phyloP scores from a whole-genome alignment of 2,329 filamentous ascomycete genomes.

The Ambrosiella cleistominuta region DNA sequence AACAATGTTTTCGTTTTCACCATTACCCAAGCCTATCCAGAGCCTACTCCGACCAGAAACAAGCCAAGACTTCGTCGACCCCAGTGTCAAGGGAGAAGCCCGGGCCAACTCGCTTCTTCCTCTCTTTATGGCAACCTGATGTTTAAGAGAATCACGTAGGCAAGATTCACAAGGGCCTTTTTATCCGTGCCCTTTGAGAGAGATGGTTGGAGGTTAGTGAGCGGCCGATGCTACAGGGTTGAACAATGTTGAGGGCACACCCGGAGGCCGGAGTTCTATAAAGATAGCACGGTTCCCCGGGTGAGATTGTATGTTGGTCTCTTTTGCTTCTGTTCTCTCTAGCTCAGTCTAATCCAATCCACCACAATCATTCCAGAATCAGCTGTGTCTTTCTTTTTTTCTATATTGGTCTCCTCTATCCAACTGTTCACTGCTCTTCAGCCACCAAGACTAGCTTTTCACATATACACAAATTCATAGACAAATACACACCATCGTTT shows the following conservation, averaged over 20 bases:
- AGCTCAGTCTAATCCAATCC: background rate
- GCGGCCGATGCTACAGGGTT: background rate
- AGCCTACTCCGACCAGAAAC: too few relatives aligned
- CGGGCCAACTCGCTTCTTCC: too few relatives aligned
- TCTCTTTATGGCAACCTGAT: too few relatives aligned
- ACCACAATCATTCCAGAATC: background rate
- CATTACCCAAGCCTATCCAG: too few relatives aligned
- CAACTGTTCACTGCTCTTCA: background rate
- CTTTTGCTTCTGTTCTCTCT: background rate
- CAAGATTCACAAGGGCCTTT: too few relatives aligned
- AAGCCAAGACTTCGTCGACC: too few relatives aligned
- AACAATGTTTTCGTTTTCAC: too few relatives aligned
- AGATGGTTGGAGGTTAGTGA: background rate
- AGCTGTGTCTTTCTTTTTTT: conserved; percentile 6
- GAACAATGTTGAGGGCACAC: background rate
- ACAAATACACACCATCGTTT: background rate
- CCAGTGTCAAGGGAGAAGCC: too few relatives aligned
- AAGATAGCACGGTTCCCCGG: background rate
- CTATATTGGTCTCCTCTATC: background rate
- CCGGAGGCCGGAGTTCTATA: background rate
- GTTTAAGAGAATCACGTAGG: too few relatives aligned
- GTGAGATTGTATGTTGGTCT: background rate
- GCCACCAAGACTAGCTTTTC: background rate
- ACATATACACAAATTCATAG: background rate
- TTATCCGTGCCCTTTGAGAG: too few relatives aligned